Percentiles rank a stretch among this genome's conserved stretches.
These are phyloP conservation scores for Tuber borchii DNA, from an alignment of 495 filamentous ascomycete species.

Conservation along the genomic window DNA sequence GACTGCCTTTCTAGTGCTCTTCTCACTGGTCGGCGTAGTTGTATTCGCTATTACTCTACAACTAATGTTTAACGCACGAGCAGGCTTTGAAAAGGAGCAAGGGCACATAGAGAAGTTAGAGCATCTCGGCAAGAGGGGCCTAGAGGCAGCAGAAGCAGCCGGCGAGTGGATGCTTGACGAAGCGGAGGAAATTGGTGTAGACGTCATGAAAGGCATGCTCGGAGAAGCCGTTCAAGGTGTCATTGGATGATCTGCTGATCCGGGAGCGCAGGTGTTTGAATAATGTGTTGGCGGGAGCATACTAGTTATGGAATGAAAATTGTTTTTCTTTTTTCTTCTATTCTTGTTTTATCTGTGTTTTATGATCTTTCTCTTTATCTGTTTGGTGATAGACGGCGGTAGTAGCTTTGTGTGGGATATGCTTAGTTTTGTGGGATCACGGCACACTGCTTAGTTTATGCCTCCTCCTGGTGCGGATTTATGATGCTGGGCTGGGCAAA, in stretches of 20 bases:
- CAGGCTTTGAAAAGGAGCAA: constrained; percentile 18
- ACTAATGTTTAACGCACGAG: constrained; percentile 36
- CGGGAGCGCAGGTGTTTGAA: neutral
- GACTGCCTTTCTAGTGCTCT: constrained; percentile 30
- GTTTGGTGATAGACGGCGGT: neutral
- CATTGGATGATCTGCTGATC: neutral
- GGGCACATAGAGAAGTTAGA: neutral
- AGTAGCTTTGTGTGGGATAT: neutral
- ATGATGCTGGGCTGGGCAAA: neutral
- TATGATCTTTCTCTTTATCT: neutral
- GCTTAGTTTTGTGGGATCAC: neutral
- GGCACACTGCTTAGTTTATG: neutral
- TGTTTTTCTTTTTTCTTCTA: neutral
- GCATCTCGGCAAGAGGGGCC: neutral
- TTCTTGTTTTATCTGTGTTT: neutral
- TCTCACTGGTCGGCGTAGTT: constrained; percentile 32
- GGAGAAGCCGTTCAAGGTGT: neutral
- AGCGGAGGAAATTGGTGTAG: neutral
- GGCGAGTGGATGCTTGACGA: neutral
- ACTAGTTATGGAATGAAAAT: neutral
- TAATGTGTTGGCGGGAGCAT: neutral
- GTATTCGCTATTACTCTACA: constrained; percentile 36
- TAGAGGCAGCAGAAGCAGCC: neutral
- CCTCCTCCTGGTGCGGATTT: neutral
- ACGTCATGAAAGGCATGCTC: neutral